Evolutionary conservation across 257 asterid species (phyloP).

Genomic region (Plantago ovata): DNA sequence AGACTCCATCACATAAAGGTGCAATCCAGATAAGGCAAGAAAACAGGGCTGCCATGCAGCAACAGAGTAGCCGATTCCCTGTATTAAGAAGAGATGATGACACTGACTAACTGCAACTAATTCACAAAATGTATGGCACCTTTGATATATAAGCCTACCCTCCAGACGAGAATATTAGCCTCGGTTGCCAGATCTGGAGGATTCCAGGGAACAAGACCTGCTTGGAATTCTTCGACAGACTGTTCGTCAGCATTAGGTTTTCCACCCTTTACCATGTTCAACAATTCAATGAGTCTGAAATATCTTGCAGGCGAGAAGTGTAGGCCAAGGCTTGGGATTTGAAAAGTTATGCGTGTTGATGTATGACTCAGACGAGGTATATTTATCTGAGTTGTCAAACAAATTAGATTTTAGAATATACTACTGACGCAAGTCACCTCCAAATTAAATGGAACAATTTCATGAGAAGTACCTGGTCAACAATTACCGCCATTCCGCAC

Average conservation of each 20-base stretch:
- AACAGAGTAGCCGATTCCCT: constrained; percentile 98
- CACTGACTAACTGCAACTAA: constrained; percentile 14
- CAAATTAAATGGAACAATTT: constrained; percentile 10
- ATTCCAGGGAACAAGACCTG: constrained; percentile 72
- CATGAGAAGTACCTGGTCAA: constrained; percentile 71
- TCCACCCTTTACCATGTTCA: constrained; percentile 54
- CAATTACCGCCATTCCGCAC: constrained; percentile 89
- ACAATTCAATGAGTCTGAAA: constrained; percentile 65
- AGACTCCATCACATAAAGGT: constrained; percentile 89
- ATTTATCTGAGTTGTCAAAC: constrained; percentile 55
- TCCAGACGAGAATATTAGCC: constrained; percentile 92
- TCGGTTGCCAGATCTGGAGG: constrained; percentile 81
- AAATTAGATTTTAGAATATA: constrained; percentile 16
- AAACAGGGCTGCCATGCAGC: constrained; percentile 96
- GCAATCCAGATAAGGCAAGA: constrained; percentile 77
- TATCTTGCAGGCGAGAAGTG: constrained; percentile 94
- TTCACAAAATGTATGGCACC: constrained; percentile 4
- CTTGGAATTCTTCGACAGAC: constrained; percentile 40
- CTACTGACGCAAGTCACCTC: constrained; percentile 9
- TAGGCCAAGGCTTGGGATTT: constrained; percentile 89
- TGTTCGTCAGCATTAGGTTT: constrained; percentile 57
- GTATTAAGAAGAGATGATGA: constrained; percentile 33
- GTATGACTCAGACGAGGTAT: constrained; percentile 83
- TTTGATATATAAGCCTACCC: constrained; percentile 44
- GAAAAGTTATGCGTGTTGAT: constrained; percentile 76